Percentiles rank a stretch among this genome's conserved stretches.
Conservation (phyloP, 2,329 filamentous ascomycete genomes). For the Neoscytalidium dimidiatum region DNA sequence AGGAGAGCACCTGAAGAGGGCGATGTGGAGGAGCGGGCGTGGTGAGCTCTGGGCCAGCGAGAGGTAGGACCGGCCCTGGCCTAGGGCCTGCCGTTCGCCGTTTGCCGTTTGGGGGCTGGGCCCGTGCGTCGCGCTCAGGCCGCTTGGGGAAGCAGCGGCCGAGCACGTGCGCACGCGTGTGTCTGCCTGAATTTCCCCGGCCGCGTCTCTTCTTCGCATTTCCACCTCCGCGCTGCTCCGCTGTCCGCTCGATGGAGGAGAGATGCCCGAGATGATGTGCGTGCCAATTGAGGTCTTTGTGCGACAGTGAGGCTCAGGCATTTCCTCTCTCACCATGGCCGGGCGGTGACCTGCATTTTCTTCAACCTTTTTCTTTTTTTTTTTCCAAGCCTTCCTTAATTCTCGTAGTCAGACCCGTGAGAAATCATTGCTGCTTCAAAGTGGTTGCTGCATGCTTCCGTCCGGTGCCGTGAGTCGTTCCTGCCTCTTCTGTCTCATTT, state of each 20-base stretch:
- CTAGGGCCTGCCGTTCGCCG: too few species aligned
- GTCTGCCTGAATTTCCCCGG: not conserved
- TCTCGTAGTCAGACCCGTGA: too few species aligned
- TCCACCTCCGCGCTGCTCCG: not conserved
- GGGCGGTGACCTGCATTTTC: not conserved
- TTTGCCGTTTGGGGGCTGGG: too few species aligned
- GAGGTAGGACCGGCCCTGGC: not conserved
- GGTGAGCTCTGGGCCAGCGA: not conserved
- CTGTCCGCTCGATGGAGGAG: not conserved
- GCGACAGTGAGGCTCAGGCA: not conserved
- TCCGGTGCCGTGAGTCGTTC: not conserved
- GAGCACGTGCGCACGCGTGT: not conserved
- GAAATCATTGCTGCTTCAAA: too few species aligned
- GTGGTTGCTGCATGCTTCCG: not conserved
- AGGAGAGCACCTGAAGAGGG: too few species aligned
- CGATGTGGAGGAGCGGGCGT: not conserved
- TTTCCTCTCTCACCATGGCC: not conserved
- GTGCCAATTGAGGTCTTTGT: not conserved
- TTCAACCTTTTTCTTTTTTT: not conserved
- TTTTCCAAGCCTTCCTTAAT: not conserved
- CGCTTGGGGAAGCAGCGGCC: not conserved
- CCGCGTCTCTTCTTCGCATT: not conserved
- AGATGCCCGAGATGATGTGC: not conserved
- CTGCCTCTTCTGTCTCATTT: not conserved
- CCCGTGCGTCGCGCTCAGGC: not conserved